phyloP scores from a whole-genome alignment of 2,329 filamentous ascomycete species.

The Raffaelea albimanens region DNA sequence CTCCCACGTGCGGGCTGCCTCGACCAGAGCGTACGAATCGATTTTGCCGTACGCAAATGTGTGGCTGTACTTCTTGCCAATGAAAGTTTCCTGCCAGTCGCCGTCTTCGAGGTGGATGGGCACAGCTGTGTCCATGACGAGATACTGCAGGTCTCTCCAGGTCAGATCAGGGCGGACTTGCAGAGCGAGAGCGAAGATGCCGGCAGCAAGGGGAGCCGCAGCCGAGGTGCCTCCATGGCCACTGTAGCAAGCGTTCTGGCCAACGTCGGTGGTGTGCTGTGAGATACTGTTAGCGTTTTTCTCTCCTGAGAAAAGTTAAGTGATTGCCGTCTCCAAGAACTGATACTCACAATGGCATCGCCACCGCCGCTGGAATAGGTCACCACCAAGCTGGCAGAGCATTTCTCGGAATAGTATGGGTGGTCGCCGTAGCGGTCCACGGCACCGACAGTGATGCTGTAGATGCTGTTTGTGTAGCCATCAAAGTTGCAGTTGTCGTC shows the following conservation, averaged over 20 bases:
- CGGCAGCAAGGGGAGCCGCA: conserved; percentile 84
- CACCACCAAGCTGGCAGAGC: conserved; percentile 89
- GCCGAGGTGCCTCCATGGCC: conserved; percentile 93
- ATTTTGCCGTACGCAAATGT: conserved; percentile 94
- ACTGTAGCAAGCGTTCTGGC: conserved; percentile 65
- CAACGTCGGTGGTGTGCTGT: conserved; percentile 88
- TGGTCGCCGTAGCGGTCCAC: conserved; percentile 82
- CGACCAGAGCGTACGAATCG: conserved; percentile 76
- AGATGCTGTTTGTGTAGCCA: conserved; percentile 98
- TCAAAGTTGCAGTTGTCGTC: conserved; percentile 99
- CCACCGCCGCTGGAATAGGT: conserved; percentile 89
- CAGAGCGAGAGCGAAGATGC: conserved; percentile 82
- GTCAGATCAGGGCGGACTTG: conserved; percentile 76
- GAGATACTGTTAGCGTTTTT: conserved; percentile 14
- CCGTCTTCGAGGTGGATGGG: conserved; percentile 63
- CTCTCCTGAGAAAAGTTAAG: neutral
- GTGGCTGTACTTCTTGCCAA: conserved; percentile 84
- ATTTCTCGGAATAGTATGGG: conserved; percentile 92
- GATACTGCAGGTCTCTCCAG: conserved; percentile 92
- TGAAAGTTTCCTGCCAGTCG: conserved; percentile 73
- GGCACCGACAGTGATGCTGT: conserved; percentile 93
- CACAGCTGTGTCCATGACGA: conserved; percentile 75
- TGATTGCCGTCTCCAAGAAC: neutral
- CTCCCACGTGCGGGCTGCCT: conserved; percentile 76
- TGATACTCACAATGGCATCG: conserved; percentile 61